Evolutionary conservation across 352 stramenopile genomes (phyloP).

Genomic region (Proteromonas lacertae): DNA sequence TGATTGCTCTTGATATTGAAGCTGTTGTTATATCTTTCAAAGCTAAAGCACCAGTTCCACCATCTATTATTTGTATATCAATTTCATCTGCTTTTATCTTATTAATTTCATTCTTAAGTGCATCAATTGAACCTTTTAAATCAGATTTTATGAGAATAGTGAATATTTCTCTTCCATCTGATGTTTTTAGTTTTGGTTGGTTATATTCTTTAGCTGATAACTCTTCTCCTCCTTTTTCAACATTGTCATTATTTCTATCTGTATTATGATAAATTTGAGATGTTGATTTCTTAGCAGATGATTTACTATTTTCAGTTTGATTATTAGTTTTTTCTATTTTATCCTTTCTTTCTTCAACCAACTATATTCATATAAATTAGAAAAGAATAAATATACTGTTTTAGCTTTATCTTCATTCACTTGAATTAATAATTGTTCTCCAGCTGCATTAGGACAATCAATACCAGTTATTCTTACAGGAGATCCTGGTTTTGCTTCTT

Average conservation of each 20-base stretch:
- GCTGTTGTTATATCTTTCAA: conserved; percentile 16
- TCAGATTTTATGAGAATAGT: conserved; percentile 91
- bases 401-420: conserved; percentile 18
- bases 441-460: conserved; percentile 14
- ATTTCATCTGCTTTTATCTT: conserved; percentile 15
- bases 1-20: conserved; percentile 30
- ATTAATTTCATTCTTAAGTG: conserved; percentile 20
- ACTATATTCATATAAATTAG: conserved; percentile 26
- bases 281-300: conserved; percentile 8
- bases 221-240: not conserved
- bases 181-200: conserved; percentile 12
- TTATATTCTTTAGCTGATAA: not conserved
- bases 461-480: conserved; percentile 1
- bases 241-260: not conserved
- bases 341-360: conserved; percentile 23
- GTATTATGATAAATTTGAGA: not conserved
- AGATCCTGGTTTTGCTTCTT: conserved; percentile 1
- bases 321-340: conserved; percentile 23
- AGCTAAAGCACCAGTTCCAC: conserved; percentile 16
- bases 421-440: conserved; percentile 30
- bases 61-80: no score
- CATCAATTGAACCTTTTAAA: conserved; percentile 73
- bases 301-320: conserved; percentile 20
- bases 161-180: conserved; percentile 46
- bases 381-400: not conserved